phyloP scores from a whole-genome alignment of 805 yeast genomes.

The Blastobotrys robertii region DNA sequence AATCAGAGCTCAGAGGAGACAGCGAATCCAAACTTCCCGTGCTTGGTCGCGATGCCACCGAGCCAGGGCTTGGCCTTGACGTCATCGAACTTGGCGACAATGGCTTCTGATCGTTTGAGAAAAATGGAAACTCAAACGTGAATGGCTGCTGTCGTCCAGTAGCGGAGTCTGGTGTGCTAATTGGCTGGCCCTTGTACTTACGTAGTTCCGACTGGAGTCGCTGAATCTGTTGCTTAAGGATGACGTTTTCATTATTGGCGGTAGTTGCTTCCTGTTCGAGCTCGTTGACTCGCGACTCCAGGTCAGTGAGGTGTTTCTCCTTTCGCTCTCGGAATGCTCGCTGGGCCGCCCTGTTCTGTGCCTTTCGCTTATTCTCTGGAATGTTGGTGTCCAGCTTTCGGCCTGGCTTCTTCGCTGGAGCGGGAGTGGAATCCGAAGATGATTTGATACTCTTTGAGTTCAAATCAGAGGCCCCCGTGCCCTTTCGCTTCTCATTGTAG shows the following conservation, averaged over 20 bases:
- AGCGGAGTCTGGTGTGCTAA: not conserved
- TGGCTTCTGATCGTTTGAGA: constrained; percentile 14
- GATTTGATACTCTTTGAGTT: not conserved
- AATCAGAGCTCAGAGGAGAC: constrained; percentile 1
- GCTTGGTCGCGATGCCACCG: constrained; percentile 2
- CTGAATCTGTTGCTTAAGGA: constrained; percentile 66
- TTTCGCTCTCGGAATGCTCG: constrained; percentile 93
- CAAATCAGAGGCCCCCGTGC: not conserved
- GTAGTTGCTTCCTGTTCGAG: constrained; percentile 65
- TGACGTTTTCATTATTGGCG: constrained; percentile 61
- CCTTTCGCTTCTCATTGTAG: constrained; percentile 5
- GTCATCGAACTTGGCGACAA: not conserved
- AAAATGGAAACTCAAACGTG: constrained; percentile 50
- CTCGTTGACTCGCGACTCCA: constrained; percentile 64
- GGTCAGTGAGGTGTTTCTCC: constrained; percentile 74
- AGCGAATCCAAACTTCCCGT: not conserved
- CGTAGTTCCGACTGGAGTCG: constrained; percentile 62
- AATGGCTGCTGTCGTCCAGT: constrained; percentile 22
- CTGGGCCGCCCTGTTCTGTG: constrained; percentile 98
- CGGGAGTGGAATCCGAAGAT: not conserved
- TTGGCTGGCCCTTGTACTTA: constrained; percentile 38
- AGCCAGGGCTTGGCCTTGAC: not conserved
- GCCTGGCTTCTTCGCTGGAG: constrained; percentile 41
- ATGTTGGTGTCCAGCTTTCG: constrained; percentile 71
- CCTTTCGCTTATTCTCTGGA: constrained; percentile 83